Percentiles rank a stretch among this genome's conserved stretches.
Conservation (phyloP, 352 stramenopile genomes). For the Globisporangium carolinianum region DNA sequence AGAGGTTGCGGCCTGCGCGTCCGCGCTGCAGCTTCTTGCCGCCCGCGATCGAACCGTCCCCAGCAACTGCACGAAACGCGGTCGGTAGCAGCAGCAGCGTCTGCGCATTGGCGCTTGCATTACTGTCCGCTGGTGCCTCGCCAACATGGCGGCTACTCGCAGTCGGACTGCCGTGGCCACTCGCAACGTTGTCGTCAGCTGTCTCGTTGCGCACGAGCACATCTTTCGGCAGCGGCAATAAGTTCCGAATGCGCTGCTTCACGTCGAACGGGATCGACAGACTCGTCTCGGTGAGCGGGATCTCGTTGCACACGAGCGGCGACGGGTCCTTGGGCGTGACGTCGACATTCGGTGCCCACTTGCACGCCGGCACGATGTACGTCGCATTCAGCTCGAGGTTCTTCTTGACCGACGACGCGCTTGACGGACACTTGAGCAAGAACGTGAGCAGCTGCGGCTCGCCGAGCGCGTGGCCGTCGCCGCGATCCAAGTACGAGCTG, state of each 20-base stretch:
- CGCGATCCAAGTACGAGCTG: conserved; percentile 36
- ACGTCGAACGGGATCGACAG: conserved; percentile 38
- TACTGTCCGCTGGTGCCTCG: not conserved
- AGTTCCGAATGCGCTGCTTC: conserved; percentile 37
- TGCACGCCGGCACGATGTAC: conserved; percentile 50
- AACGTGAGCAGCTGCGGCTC: conserved; percentile 44
- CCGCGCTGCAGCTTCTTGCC: conserved; percentile 31
- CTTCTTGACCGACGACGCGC: conserved; percentile 47
- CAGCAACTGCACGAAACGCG: conserved; percentile 1
- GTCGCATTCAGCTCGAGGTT: conserved; percentile 58
- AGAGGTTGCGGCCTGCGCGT: conserved; percentile 24
- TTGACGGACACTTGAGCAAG: conserved; percentile 44
- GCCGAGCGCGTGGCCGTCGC: conserved; percentile 22
- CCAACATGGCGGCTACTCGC: conserved; percentile 1
- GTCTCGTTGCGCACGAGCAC: conserved; percentile 35
- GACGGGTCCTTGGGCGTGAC: conserved; percentile 43
- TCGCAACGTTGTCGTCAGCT: conserved; percentile 3
- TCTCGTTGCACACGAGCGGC: conserved; percentile 45
- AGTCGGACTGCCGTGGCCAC: not conserved
- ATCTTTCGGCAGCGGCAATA: conserved; percentile 41
- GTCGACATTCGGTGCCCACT: conserved; percentile 43
- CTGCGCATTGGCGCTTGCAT: not conserved
- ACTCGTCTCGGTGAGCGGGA: conserved; percentile 49
- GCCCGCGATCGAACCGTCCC: not conserved
- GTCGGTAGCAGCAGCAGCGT: not conserved